Conservation (phyloP, 306 rosid genomes). For the Cicer chorassanicum region DNA sequence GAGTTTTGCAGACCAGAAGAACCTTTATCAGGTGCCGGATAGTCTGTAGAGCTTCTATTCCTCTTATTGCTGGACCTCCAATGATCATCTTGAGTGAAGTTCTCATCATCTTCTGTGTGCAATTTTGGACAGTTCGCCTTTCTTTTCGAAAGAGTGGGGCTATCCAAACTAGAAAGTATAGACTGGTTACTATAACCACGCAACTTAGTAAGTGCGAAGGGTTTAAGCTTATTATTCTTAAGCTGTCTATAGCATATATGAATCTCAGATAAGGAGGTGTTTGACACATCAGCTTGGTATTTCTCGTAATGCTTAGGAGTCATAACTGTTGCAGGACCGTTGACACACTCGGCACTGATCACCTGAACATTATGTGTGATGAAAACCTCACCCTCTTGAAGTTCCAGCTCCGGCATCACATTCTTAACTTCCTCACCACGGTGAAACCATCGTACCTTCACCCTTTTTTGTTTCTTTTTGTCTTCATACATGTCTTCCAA, state of each 20-base stretch:
- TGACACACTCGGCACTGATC: constrained; percentile 78
- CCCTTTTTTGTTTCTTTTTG: constrained; percentile 73
- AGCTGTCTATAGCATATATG: constrained; percentile 74
- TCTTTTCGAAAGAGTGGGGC: constrained; percentile 52
- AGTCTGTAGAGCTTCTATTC: constrained; percentile 47
- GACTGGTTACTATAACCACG: constrained; percentile 72
- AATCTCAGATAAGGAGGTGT: constrained; percentile 55
- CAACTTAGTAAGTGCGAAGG: constrained; percentile 71
- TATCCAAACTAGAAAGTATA: constrained; percentile 57
- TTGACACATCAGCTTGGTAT: constrained; percentile 50
- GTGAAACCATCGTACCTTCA: constrained; percentile 84
- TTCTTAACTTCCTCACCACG: constrained; percentile 64
- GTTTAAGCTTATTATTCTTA: constrained; percentile 63
- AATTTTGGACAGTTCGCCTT: constrained; percentile 46
- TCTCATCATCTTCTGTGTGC: constrained; percentile 52
- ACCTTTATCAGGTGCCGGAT: constrained; percentile 52
- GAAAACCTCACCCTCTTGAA: constrained; percentile 76
- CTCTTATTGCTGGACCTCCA: constrained; percentile 53
- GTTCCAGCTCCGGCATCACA: constrained; percentile 60
- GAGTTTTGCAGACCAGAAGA: constrained; percentile 45
- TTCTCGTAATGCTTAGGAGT: constrained; percentile 77
- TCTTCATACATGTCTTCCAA: constrained; percentile 93
- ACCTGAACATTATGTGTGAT: constrained; percentile 87
- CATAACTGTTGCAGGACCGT: constrained; percentile 79
- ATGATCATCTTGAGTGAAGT: constrained; percentile 53